Base-by-base conservation (phyloP, 2,329 filamentous ascomycete species). In the Dactylellina drechsleri region DNA sequence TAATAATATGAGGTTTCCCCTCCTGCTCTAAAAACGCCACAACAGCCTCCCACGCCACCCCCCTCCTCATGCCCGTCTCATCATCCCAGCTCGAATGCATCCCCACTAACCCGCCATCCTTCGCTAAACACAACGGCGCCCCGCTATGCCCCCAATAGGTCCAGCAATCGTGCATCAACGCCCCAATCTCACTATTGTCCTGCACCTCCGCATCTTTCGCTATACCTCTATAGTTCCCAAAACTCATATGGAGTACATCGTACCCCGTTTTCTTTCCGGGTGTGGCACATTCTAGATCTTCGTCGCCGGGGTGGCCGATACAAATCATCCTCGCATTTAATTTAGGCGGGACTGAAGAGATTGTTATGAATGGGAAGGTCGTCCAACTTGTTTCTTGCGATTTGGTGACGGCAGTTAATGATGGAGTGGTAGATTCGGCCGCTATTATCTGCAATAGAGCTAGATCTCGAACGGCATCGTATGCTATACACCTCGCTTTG, bases 121-220 rank as follows among this genome's bases (percentile, higher is more conserved):
- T 78, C 31, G 73, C 62, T 15, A 82, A 78, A n/a, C 86, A 75
- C 15, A 87, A 78, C 0, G 84, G 85, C 4, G 85, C 85, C 2
- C 85, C 85, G 20, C 83, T 85, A 78, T 87, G 85, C 0, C 85
- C 85, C 86, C 85, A 87, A 78, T 87, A 87, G 1, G 85, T 87
- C 85, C 85, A 87, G 67, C 84, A 85, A 77, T 84, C 83, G 78
- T 87, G 86, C 82, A 82, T 84, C 77, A 87, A 76, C 0, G 83
- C 83, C 0, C 85, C 85, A 62, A 87, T 87, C 23, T 85, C 84
- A 1, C 81, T 82, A 76, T 86, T 86, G 72, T 87, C 84, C 62
- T 86, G 83, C 1, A 81, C 79, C 77, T 87, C 83, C 59, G 82
- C 82, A 2, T 76, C 82, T 8, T 77, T 62, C 0, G 80, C 80